A percentile compares a stretch with the other conserved stretches of the same genome.
Conservation (phyloP, 108 stramenopile genomes). For the Mediolabrus comicus region DNA sequence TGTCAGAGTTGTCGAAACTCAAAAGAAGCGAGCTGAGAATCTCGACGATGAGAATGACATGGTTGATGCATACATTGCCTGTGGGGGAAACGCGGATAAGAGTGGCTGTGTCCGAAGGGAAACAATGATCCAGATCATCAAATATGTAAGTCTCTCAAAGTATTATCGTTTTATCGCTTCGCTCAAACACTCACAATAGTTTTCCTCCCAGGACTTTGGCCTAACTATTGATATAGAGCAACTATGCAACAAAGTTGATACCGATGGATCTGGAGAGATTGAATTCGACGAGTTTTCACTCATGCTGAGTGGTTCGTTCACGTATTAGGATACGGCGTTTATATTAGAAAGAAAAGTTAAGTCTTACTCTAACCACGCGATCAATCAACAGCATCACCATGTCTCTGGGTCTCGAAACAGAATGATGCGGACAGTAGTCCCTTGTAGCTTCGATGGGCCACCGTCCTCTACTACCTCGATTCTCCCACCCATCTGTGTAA, state of each 20-base stretch:
- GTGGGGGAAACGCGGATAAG: constrained; percentile 76
- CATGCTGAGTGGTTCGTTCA: constrained; percentile 37
- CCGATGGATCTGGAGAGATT: constrained; percentile 80
- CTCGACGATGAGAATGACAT: constrained; percentile 86
- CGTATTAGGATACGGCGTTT: too few species aligned
- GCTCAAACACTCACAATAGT: too few species aligned
- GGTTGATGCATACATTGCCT: constrained; percentile 92
- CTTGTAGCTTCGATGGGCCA: constrained; percentile 30
- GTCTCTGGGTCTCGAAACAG: constrained; percentile 33
- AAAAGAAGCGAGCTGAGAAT: constrained; percentile 83
- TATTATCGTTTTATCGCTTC: too few species aligned
- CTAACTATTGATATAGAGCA: constrained; percentile 87
- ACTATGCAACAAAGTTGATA: constrained; percentile 77
- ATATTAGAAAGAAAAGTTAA: too few species aligned
- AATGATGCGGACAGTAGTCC: constrained; percentile 38
- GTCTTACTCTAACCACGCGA: too few species aligned
- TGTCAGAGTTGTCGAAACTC: constrained; percentile 88
- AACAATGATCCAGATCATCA: constrained; percentile 83
- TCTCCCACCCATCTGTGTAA: constrained; percentile 71
- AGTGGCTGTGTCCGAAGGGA: constrained; percentile 61
- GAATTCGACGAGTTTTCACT: constrained; percentile 86
- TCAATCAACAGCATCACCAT: too few species aligned
- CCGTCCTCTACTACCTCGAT: constrained; percentile 48
- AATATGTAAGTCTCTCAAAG: too few species aligned
- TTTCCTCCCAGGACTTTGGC: too few species aligned